Percentiles rank a stretch among this genome's conserved stretches.
phyloP scores from a whole-genome alignment of 1,139 yeast genomes.

The Pichia terricola region DNA sequence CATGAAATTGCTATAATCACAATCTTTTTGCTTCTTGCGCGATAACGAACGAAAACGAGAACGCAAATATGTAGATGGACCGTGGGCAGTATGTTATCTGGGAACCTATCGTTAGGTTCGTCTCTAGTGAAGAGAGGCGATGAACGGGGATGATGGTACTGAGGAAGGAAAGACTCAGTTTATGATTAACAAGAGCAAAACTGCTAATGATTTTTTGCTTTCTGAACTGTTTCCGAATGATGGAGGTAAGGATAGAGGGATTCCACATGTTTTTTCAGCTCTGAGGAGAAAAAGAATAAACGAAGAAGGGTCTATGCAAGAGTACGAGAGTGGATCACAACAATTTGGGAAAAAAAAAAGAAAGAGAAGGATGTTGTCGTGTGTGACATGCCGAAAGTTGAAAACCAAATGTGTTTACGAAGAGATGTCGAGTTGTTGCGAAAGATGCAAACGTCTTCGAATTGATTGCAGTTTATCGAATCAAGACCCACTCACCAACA shows the following conservation, averaged over 20 bases:
- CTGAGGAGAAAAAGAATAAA: not conserved
- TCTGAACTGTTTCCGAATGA: constrained; percentile 10
- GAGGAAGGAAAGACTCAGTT: constrained; percentile 2
- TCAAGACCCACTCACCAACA: not conserved
- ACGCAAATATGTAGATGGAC: no score
- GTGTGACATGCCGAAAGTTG: constrained; percentile 41
- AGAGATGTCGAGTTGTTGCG: constrained; percentile 33
- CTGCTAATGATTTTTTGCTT: constrained; percentile 17
- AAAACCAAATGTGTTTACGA: constrained; percentile 47
- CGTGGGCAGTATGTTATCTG: no score
- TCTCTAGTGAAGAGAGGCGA: no score
- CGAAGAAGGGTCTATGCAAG: not conserved
- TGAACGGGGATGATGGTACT: no score
- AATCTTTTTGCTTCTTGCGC: no score
- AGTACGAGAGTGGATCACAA: not conserved
- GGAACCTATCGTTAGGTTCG: no score
- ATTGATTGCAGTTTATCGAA: constrained; percentile 35
- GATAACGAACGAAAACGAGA: no score
- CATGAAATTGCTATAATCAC: no score
- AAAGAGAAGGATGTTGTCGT: constrained; percentile 38
- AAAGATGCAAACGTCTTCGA: constrained; percentile 37
- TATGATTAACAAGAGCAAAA: constrained; percentile 7
- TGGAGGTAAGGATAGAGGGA: not conserved
- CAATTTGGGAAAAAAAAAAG: constrained; percentile 12
- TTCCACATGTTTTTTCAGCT: constrained; percentile 1